phyloP scores from a whole-genome alignment of 441 rosid genomes.

The Bocquillonia castaneifolia region DNA sequence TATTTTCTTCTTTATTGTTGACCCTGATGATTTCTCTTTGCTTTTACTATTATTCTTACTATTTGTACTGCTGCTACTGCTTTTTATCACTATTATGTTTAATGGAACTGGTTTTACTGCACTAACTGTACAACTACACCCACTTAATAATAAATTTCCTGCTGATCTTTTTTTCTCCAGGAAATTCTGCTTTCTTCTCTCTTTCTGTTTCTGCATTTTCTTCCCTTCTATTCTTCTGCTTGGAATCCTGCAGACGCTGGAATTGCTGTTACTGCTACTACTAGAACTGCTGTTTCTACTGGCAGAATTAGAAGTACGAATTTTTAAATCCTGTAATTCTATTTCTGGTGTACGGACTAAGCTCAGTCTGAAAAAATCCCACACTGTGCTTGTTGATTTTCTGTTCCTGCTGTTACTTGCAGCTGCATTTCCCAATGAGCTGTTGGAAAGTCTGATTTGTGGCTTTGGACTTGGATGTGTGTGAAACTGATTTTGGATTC shows the following conservation, averaged over 20 bases:
- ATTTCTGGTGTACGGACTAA: slow-evolving; percentile 75
- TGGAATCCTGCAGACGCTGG: slow-evolving; percentile 25
- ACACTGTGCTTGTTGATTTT: slow-evolving; percentile 38
- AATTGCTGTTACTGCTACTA: slow-evolving; percentile 43
- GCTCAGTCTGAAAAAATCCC: slow-evolving; percentile 67
- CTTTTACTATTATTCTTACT: not conserved
- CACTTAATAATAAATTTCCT: slow-evolving; percentile 39
- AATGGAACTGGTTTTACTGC: slow-evolving; percentile 47
- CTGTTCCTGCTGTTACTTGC: slow-evolving; percentile 24
- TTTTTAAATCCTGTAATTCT: slow-evolving; percentile 45
- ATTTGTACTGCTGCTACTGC: slow-evolving; percentile 9
- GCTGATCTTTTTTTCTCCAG: slow-evolving; percentile 26
- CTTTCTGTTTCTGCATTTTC: slow-evolving; percentile 24
- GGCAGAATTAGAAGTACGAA: slow-evolving; percentile 31
- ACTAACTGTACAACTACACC: slow-evolving; percentile 60
- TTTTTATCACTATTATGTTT: slow-evolving; percentile 31
- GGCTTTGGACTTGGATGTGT: slow-evolving; percentile 70
- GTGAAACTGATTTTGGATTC: slow-evolving; percentile 38
- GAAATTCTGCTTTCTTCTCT: slow-evolving; percentile 20
- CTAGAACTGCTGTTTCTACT: slow-evolving; percentile 37
- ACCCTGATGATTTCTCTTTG: not conserved
- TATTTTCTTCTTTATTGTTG: slow-evolving; percentile 20
- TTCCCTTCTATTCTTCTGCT: slow-evolving; percentile 29
- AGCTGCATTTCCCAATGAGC: slow-evolving; percentile 16
- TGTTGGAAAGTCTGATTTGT: slow-evolving; percentile 45